These are phyloP conservation scores for Marchantia paleacea DNA, from an alignment of 225 moss, liverwort and hornwort species.

Conservation along the genomic window DNA sequence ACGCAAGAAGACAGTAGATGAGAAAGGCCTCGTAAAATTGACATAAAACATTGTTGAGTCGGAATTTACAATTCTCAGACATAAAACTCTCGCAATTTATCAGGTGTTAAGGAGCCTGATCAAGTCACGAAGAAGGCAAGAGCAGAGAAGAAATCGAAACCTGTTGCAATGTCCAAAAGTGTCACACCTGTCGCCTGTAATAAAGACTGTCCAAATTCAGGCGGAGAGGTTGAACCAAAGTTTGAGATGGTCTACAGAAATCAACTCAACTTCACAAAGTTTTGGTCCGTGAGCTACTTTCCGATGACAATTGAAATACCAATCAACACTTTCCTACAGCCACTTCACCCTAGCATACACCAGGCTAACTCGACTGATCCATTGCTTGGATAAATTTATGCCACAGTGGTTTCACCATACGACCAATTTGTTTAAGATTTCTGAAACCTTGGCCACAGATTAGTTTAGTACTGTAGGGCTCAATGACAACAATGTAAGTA, in stretches of 20 bases:
- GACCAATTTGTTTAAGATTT: not conserved
- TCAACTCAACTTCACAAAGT: conserved; percentile 32
- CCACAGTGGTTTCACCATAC: too few species aligned
- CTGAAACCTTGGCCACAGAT: not conserved
- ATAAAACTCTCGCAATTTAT: not conserved
- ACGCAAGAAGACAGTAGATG: too few species aligned
- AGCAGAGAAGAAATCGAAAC: not conserved
- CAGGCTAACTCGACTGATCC: too few species aligned
- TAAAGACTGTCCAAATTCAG: not conserved
- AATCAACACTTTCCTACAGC: too few species aligned
- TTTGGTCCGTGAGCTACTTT: conserved; percentile 16
- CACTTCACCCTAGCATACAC: too few species aligned
- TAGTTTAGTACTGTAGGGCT: not conserved
- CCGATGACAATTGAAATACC: not conserved
- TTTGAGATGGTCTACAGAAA: conserved; percentile 49
- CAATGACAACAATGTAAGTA: not conserved
- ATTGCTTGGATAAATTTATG: too few species aligned
- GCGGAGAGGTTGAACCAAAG: conserved; percentile 33
- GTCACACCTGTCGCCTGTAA: not conserved
- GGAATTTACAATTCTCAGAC: not conserved
- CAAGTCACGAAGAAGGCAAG: not conserved
- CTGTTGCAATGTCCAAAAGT: not conserved
- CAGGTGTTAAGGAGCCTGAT: not conserved
- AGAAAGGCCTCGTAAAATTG: too few species aligned
- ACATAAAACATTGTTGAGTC: too few species aligned